These are phyloP conservation scores for Paecilomyces sp. DNA, from an alignment of 2,329 filamentous ascomycete genomes.

Conservation along the genomic window DNA sequence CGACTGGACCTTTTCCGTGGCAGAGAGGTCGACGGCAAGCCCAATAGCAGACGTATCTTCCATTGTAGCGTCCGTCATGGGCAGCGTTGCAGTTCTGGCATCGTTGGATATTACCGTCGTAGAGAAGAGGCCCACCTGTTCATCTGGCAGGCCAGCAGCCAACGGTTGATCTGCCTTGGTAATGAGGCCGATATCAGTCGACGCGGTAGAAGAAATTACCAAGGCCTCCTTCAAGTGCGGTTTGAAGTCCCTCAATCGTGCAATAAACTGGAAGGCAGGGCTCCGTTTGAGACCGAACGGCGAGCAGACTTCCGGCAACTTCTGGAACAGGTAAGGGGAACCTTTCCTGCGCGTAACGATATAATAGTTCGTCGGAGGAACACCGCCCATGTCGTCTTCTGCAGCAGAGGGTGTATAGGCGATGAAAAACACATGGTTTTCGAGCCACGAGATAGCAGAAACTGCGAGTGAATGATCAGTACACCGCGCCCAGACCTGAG, in stretches of 20 bases:
- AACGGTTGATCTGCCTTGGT: conserved; percentile 65
- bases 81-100: conserved; percentile 65
- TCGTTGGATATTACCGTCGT: conserved; percentile 67
- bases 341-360: conserved; percentile 63
- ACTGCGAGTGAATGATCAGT: conserved; percentile 41
- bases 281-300: conserved; percentile 60
- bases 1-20: conserved; percentile 67
- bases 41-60: conserved; percentile 74
- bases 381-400: conserved; percentile 45
- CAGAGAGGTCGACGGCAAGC: conserved; percentile 74
- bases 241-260: conserved; percentile 71
- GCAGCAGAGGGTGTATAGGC: conserved; percentile 62
- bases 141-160: conserved; percentile 51
- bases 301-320: conserved; percentile 65
- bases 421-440: conserved; percentile 76
- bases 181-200: conserved; percentile 70
- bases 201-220: conserved; percentile 73
- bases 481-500: background rate
- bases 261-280: conserved; percentile 69
- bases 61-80: conserved; percentile 54
- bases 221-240: conserved; percentile 75
- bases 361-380: conserved; percentile 65
- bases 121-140: conserved; percentile 62
- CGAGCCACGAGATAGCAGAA: conserved; percentile 78
- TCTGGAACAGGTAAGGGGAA: conserved; percentile 62